These are phyloP conservation scores for Xylaria sp. DNA, from an alignment of 2,329 filamentous ascomycete species.

Conservation along the genomic window DNA sequence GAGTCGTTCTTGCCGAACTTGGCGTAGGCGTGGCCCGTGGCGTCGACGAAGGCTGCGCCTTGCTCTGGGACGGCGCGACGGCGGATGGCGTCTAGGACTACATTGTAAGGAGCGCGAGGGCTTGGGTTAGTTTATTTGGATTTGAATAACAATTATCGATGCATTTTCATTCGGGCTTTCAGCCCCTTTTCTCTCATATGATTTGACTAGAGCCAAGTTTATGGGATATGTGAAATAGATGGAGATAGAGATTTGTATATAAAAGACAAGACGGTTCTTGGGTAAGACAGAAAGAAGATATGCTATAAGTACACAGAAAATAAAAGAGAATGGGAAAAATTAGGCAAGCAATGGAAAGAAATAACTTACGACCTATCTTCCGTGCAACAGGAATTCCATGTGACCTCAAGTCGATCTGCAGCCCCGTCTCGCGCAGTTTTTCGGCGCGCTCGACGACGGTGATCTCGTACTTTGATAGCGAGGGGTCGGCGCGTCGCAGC, in stretches of 20 bases:
- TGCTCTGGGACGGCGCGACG: constrained; percentile 50
- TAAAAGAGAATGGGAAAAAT: neutral
- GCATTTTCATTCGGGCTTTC: too few relatives aligned
- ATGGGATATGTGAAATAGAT: neutral
- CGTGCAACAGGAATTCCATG: constrained; percentile 48
- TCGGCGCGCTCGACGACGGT: constrained; percentile 52
- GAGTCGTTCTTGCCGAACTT: constrained; percentile 48
- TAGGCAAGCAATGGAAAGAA: neutral
- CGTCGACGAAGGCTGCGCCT: constrained; percentile 55
- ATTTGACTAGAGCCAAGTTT: neutral
- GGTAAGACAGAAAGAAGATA: too few relatives aligned
- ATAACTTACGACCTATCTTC: constrained; percentile 43
- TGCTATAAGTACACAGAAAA: too few relatives aligned
- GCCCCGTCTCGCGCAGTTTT: constrained; percentile 46
- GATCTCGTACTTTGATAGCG: constrained; percentile 39
- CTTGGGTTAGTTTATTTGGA: neutral
- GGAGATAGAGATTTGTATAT: too few relatives aligned
- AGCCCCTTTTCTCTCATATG: too few relatives aligned
- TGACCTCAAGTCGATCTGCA: constrained; percentile 54
- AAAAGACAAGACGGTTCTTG: too few relatives aligned
- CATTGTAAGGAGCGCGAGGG: neutral
- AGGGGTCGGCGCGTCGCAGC: constrained; percentile 46
- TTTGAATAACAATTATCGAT: too few relatives aligned
- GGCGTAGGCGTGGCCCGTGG: constrained; percentile 45
- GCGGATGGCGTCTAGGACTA: constrained; percentile 45